Evolutionary conservation across 2,329 filamentous ascomycete species (phyloP).

Genomic region (Thielaviopsis cerberus): DNA sequence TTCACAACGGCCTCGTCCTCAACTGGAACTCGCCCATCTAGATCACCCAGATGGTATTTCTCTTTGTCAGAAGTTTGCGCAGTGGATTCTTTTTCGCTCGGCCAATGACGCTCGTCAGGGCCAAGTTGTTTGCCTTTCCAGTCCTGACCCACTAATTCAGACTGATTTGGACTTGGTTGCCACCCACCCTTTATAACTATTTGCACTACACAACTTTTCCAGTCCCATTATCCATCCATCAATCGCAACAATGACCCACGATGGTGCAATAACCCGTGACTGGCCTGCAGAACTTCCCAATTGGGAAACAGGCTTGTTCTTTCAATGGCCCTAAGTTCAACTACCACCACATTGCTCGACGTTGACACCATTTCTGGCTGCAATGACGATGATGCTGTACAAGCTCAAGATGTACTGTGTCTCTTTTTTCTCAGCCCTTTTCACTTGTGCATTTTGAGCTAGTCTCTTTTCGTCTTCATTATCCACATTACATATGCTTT

Average conservation of each 20-base stretch:
- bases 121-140: too few species aligned
- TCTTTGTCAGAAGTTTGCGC: background rate
- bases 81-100: background rate
- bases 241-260: constrained; percentile 24
- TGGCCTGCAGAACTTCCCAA: constrained; percentile 14
- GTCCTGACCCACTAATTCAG: background rate
- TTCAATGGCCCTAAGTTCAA: background rate
- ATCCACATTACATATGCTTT: constrained; percentile 36
- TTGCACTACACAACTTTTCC: constrained; percentile 2
- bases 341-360: background rate
- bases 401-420: background rate
- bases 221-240: constrained; percentile 17
- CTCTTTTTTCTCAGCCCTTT: background rate
- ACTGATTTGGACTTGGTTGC: background rate
- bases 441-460: background rate
- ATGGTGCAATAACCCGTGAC: constrained; percentile 48
- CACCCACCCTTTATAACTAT: constrained; percentile 10
- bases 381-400: background rate
- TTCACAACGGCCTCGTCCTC: too few species aligned
- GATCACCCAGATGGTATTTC: background rate
- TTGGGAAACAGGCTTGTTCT: background rate
- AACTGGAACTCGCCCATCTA: too few species aligned
- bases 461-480: background rate
- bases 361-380: background rate
- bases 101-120: too few species aligned